Evolutionary conservation across 2,329 filamentous ascomycete genomes (phyloP), one percentile per base, ranked within the genome.

Genomic region (Ophiocordyceps australis): DNA sequence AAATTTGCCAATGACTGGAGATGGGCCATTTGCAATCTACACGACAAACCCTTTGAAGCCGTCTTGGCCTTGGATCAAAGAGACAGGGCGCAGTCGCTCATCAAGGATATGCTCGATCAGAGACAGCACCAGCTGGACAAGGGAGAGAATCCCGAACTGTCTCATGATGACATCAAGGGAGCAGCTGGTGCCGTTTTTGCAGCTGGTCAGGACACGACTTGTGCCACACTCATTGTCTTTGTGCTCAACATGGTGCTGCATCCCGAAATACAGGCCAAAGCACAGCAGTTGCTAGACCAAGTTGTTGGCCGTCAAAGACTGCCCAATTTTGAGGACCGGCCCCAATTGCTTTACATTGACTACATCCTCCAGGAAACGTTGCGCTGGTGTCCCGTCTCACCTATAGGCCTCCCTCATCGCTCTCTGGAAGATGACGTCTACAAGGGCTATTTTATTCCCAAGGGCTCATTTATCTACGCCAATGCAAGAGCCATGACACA

Each of bases 351-450:
- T 4, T 62, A 59, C 28, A 41, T 65, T 16, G 49, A 59, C 26
- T 43, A 45, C 23, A 43, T 63, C n/a, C 39, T 65, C 8, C 47
- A 60, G 27, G 61, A 65, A 32, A 50, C 50, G 7, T 42, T 51
- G 20, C 48, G 59, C 14, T 58, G 51, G 48, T 43, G 43, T 16
- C 58, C 59, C 5, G 40, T 62, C 4, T 52, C 50, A 9, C 57
- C 59, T 1, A 39, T 63, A 3, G 61, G 57, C 3, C 58, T 72
- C 19, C 66, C 67, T 3, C 67, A 73, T 39, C 54, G 47, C 23
- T 52, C 61, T 10, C 48, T 60, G 2, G 42, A 58, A 24, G 65
- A 72, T 25, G 67, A 73, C 28, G 47, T 57, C 9, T 73, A 71
- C 37, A 48, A 61, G 13, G 65, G 57, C 18, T 62, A 65, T 42